A percentile compares a stretch with the other conserved stretches of the same genome.
Conservation (phyloP, 257 asterid species). For the Solanum peruvianum region DNA sequence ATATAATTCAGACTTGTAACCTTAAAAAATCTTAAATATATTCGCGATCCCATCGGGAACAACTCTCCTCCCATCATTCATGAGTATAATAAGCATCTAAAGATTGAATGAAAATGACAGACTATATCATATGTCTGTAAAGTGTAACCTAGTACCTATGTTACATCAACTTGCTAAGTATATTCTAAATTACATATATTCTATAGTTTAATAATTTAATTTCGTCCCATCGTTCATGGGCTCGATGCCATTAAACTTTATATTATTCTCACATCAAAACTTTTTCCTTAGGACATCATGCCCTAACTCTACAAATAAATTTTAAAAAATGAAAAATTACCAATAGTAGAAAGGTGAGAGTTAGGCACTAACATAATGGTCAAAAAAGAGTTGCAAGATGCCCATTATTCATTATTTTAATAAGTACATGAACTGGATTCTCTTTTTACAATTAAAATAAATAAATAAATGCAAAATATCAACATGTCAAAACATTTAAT, state of each 20-base stretch:
- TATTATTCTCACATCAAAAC: background rate
- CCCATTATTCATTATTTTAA: background rate
- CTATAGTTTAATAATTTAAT: background rate
- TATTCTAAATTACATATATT: background rate
- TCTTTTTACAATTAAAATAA: conserved; percentile 3
- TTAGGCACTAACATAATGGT: conserved; percentile 42
- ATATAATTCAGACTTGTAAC: background rate
- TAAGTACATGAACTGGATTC: conserved; percentile 36
- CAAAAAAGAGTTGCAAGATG: conserved; percentile 17
- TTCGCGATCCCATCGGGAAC: fast-evolving
- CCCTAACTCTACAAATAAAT: background rate
- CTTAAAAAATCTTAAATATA: background rate
- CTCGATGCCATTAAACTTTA: conserved; percentile 17
- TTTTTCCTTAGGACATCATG: background rate
- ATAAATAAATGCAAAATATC: background rate
- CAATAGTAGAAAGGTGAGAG: conserved; percentile 36
- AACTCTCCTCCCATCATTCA: background rate
- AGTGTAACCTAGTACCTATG: conserved; percentile 31
- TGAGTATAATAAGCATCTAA: background rate
- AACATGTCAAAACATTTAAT: background rate
- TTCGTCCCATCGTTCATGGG: conserved; percentile 24
- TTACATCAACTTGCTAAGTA: conserved; percentile 10
- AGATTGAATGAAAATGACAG: background rate
- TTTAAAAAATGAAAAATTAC: conserved; percentile 9
- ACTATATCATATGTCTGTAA: conserved; percentile 17